phyloP scores from a whole-genome alignment of 164 flowering plant species.

The Dillenia turbinata region DNA sequence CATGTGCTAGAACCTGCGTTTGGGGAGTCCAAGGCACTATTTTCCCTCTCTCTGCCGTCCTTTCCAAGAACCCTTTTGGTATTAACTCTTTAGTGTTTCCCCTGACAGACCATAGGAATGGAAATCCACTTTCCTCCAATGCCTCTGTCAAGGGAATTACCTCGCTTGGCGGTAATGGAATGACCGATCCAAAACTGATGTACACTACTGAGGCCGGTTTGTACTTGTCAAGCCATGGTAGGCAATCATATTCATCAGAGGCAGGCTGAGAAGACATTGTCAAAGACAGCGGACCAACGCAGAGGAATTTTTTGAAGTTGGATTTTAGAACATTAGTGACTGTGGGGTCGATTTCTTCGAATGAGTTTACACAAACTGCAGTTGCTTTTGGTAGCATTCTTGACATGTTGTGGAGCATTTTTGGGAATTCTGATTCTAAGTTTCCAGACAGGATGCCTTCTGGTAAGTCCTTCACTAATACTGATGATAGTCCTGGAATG shows the following conservation, averaged over 20 bases:
- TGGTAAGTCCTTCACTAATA: constrained; percentile 13
- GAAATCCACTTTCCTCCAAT: constrained; percentile 14
- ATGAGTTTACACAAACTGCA: constrained; percentile 8
- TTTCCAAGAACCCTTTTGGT: constrained; percentile 23
- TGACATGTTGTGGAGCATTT: constrained; percentile 14
- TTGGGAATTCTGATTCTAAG: constrained; percentile 1
- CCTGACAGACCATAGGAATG: constrained; percentile 39
- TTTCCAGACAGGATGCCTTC: constrained; percentile 12
- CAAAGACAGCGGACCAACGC: constrained; percentile 15
- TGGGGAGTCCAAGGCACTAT: constrained; percentile 51
- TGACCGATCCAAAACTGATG: constrained; percentile 33
- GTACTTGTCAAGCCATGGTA: constrained; percentile 21
- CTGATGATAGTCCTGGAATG: constrained; percentile 15
- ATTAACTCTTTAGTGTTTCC: constrained; percentile 11
- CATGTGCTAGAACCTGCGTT: constrained; percentile 22
- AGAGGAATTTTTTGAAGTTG: constrained; percentile 11
- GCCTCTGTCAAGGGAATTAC: constrained; percentile 29
- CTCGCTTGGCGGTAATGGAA: constrained; percentile 29
- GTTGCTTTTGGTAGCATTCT: constrained; percentile 6
- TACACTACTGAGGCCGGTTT: constrained; percentile 7
- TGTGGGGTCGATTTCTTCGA: constrained; percentile 8
- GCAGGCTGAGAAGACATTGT: not conserved
- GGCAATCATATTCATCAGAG: constrained; percentile 3
- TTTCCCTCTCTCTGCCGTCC: constrained; percentile 13
- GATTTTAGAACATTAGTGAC: constrained; percentile 11